Percentiles rank a stretch among this genome's conserved stretches.
phyloP scores from a whole-genome alignment of 2,329 filamentous ascomycete genomes.

The Grosmannia penicillata region DNA sequence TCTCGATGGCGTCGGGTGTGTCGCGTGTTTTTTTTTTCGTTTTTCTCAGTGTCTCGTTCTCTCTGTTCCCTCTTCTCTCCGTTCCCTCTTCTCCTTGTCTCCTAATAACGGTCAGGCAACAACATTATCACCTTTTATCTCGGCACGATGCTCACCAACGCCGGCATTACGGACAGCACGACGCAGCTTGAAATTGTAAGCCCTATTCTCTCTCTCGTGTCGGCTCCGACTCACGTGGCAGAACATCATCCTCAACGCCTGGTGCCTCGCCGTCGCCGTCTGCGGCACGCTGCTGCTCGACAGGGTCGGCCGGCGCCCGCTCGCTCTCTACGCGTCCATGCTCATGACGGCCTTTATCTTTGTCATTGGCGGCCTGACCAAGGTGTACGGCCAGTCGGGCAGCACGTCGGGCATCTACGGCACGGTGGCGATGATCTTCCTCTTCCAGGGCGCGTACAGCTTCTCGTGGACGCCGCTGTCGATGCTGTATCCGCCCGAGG shows the following conservation, averaged over 20 bases:
- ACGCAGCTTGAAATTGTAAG: conserved; percentile 3
- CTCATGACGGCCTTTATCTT: conserved; percentile 10
- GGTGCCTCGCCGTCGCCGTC: conserved; percentile 7
- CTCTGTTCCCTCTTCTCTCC: too few relatives aligned
- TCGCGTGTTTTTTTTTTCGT: neutral
- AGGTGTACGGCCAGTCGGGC: neutral
- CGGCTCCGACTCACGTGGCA: neutral
- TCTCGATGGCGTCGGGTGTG: neutral
- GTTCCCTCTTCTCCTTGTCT: too few relatives aligned
- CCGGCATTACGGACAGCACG: conserved; percentile 3
- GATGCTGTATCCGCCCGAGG: conserved; percentile 28
- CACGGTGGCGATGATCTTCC: conserved; percentile 33
- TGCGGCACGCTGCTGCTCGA: conserved; percentile 12
- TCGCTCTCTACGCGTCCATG: neutral
- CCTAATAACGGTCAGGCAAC: neutral
- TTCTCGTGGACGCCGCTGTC: conserved; percentile 33
- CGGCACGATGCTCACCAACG: neutral
- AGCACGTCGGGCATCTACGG: conserved; percentile 6
- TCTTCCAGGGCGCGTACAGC: conserved; percentile 37
- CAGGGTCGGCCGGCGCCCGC: conserved; percentile 10
- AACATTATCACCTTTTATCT: conserved; percentile 9
- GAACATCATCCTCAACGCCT: conserved; percentile 6
- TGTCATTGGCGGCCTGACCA: conserved; percentile 21
- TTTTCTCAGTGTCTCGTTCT: neutral
- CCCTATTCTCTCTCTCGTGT: too few relatives aligned